These are phyloP conservation scores for Fusarium burgessii DNA, from an alignment of 2,329 filamentous ascomycete species.

Conservation along the genomic window DNA sequence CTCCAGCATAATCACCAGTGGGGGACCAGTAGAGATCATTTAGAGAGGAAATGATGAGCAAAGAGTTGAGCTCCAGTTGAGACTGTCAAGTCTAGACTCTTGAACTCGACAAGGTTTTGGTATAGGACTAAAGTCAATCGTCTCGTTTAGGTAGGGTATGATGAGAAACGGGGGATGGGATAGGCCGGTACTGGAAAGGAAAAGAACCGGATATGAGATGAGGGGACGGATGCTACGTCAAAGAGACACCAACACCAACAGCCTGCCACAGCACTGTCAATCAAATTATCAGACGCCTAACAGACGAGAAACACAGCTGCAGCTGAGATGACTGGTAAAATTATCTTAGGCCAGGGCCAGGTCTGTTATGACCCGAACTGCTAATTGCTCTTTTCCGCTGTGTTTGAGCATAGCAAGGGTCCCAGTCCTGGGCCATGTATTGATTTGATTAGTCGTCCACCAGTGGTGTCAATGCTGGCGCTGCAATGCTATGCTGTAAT, in stretches of 20 bases:
- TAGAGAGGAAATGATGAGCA: slow-evolving; percentile 25
- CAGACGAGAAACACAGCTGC: not conserved
- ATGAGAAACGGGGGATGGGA: slow-evolving; percentile 13
- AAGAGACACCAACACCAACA: slow-evolving; percentile 8
- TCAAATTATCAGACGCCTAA: slow-evolving; percentile 1
- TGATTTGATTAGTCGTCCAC: slow-evolving; percentile 30
- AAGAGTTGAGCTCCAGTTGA: not conserved
- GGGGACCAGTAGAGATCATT: slow-evolving; percentile 10
- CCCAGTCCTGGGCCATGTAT: slow-evolving; percentile 11
- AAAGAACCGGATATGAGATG: slow-evolving; percentile 7
- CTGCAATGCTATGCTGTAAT: not conserved
- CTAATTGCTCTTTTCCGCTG: slow-evolving; percentile 41
- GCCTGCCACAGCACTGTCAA: slow-evolving; percentile 8
- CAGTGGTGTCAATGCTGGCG: slow-evolving; percentile 7
- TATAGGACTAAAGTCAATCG: slow-evolving; percentile 22
- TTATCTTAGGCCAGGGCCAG: slow-evolving; percentile 23
- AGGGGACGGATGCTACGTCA: slow-evolving; percentile 2
- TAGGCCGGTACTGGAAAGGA: slow-evolving; percentile 15
- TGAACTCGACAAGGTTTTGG: slow-evolving; percentile 27
- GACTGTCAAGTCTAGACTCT: slow-evolving; percentile 3
- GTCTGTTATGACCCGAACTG: slow-evolving; percentile 9
- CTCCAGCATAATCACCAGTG: slow-evolving; percentile 19
- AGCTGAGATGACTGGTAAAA: slow-evolving; percentile 28
- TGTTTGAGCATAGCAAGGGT: slow-evolving; percentile 43
- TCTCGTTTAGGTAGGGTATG: slow-evolving; percentile 11